Evolutionary conservation across 257 asterid genomes (phyloP).

Genomic region (Scutellaria baicalensis): DNA sequence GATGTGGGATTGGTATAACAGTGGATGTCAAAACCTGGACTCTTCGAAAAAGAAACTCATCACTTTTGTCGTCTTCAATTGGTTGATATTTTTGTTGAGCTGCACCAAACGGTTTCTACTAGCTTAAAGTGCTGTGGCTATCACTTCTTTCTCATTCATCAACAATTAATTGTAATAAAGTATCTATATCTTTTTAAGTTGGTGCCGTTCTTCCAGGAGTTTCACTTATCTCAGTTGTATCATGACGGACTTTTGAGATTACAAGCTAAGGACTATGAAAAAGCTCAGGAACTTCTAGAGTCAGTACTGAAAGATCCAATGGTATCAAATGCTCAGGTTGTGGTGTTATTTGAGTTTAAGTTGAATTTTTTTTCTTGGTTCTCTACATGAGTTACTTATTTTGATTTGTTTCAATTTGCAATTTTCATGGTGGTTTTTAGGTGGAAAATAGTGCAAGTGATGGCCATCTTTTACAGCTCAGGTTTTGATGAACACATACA

Average conservation of each 20-base stretch:
- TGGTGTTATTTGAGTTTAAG: constrained; percentile 4
- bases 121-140: background rate
- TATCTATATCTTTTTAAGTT: background rate
- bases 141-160: background rate
- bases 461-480: constrained; percentile 93
- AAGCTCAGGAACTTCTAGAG: constrained; percentile 80
- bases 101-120: background rate
- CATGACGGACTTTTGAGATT: constrained; percentile 83
- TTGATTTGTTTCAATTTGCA: background rate
- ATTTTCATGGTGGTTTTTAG: constrained; percentile 35
- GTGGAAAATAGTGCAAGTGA: constrained; percentile 66
- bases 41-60: background rate
- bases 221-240: constrained; percentile 81
- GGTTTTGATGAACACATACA: constrained; percentile 35
- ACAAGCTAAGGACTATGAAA: constrained; percentile 78
- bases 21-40: background rate
- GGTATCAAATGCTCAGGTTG: constrained; percentile 71
- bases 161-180: background rate
- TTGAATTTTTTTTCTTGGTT: constrained; percentile 5
- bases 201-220: constrained; percentile 50
- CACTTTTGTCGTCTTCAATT: background rate
- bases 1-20: background rate
- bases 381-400: background rate
- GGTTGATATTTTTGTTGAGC: background rate
- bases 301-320: constrained; percentile 81